Evolutionary conservation across 192 early-diverging fungal genomes (phyloP).

Genomic region (Polychytrium aggregatum): DNA sequence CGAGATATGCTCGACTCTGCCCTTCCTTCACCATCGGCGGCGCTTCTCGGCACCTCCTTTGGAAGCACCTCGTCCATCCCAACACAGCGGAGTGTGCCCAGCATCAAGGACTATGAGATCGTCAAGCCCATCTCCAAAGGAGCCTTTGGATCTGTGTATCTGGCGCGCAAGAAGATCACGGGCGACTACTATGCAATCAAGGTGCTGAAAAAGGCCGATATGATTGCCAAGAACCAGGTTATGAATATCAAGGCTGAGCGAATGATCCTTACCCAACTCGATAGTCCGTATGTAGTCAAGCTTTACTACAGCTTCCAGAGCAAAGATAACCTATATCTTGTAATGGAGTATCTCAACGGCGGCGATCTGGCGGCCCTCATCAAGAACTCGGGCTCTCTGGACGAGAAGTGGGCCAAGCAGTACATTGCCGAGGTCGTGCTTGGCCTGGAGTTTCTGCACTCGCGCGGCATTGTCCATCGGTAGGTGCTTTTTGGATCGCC

Average conservation of each 20-base stretch:
- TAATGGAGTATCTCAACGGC: constrained; percentile 82
- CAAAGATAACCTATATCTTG: constrained; percentile 72
- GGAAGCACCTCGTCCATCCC: too few species aligned
- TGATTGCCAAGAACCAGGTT: constrained; percentile 87
- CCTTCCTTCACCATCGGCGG: neutral
- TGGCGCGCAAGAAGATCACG: constrained; percentile 73
- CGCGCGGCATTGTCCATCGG: constrained; percentile 70
- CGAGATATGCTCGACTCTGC: too few species aligned
- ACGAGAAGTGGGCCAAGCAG: constrained; percentile 76
- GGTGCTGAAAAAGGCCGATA: constrained; percentile 72
- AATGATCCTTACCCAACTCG: constrained; percentile 81
- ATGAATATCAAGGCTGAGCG: constrained; percentile 81
- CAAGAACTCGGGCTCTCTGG: constrained; percentile 56
- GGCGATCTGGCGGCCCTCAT: constrained; percentile 80
- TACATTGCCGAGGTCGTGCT: constrained; percentile 75
- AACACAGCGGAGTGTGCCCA: constrained; percentile 45
- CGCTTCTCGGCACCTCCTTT: neutral
- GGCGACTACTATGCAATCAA: constrained; percentile 86
- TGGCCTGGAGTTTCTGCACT: constrained; percentile 70
- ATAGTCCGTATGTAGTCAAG: constrained; percentile 74
- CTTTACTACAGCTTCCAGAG: constrained; percentile 77
- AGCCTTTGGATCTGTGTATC: constrained; percentile 76
- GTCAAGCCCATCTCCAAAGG: constrained; percentile 87
- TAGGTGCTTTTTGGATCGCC: too few species aligned
- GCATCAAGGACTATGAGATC: constrained; percentile 81